A percentile compares a stretch with the other conserved stretches of the same genome.
Conservation (phyloP, 352 stramenopile genomes). For the Globisporangium abappressorium region DNA sequence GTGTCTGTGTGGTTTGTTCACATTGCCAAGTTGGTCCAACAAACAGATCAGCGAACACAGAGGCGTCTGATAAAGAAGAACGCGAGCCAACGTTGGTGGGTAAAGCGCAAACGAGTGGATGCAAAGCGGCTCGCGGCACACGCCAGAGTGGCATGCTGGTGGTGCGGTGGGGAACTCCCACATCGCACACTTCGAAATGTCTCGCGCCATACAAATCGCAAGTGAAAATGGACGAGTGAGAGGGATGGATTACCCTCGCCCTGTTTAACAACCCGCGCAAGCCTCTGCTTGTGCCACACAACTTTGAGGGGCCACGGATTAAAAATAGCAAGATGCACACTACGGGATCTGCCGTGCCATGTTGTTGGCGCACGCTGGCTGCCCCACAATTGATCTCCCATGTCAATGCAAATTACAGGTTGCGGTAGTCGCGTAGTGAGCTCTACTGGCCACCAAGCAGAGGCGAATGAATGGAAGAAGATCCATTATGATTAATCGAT, state of each 20-base stretch:
- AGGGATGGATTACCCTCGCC: neutral
- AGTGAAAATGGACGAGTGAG: neutral
- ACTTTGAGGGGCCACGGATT: neutral
- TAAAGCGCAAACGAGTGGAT: conserved; percentile 15
- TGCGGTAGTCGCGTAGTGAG: neutral
- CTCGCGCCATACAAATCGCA: neutral
- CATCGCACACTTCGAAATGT: neutral
- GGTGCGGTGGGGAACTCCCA: neutral
- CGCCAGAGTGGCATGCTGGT: conserved; percentile 14
- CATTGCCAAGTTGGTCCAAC: no score
- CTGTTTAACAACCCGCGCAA: conserved; percentile 4
- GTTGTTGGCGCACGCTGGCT: no score
- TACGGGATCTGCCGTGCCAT: no score
- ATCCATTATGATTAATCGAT: conserved; percentile 3
- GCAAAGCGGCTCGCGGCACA: conserved; percentile 16
- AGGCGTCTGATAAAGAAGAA: neutral
- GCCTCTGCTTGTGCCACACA: neutral
- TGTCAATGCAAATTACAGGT: neutral
- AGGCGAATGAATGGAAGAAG: neutral
- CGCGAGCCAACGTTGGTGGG: neutral
- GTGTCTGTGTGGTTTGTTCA: no score
- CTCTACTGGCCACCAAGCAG: neutral
- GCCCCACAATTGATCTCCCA: neutral
- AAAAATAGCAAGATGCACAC: neutral
- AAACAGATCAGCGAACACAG: no score